phyloP scores from a whole-genome alignment of 495 filamentous ascomycete genomes.

The Jackrogersella minutella region DNA sequence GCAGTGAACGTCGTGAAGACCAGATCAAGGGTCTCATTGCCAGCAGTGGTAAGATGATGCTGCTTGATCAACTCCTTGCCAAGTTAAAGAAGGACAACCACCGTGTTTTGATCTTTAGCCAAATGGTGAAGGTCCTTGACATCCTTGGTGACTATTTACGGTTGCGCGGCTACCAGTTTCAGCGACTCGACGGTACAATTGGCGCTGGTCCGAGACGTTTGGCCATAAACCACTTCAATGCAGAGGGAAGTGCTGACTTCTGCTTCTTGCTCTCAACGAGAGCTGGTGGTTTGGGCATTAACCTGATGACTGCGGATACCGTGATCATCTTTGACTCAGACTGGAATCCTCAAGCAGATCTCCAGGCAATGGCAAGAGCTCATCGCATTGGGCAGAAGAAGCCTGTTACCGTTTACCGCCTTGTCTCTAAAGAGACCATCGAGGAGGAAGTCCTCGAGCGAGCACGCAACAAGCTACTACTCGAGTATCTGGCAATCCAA shows the following conservation, averaged over 20 bases:
- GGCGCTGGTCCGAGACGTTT: constrained; percentile 81
- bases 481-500: constrained; percentile 98
- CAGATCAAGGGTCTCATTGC: constrained; percentile 89
- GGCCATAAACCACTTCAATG: constrained; percentile 98
- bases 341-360: constrained; percentile 98
- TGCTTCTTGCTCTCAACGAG: constrained; percentile 95
- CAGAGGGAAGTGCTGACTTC: constrained; percentile 90
- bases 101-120: constrained; percentile 96
- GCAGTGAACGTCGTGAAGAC: constrained; percentile 81
- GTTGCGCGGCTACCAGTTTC: constrained; percentile 87
- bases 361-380: constrained; percentile 97
- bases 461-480: constrained; percentile 95
- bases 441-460: constrained; percentile 97
- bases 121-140: constrained; percentile 99
- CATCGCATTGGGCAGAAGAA: constrained; percentile 97
- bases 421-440: constrained; percentile 97
- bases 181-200: constrained; percentile 95
- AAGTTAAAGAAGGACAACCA: constrained; percentile 93
- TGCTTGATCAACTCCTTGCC: constrained; percentile 88
- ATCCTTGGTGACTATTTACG: constrained; percentile 93
- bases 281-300: constrained; percentile 96
- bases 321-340: constrained; percentile 98
- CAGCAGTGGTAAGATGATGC: constrained; percentile 99
- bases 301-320: constrained; percentile 97
- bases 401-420: constrained; percentile 91